A percentile compares a stretch with the other conserved stretches of the same genome.
phyloP scores from a whole-genome alignment of 768 basidiomycete genomes.

The Phaffia tasmanica region DNA sequence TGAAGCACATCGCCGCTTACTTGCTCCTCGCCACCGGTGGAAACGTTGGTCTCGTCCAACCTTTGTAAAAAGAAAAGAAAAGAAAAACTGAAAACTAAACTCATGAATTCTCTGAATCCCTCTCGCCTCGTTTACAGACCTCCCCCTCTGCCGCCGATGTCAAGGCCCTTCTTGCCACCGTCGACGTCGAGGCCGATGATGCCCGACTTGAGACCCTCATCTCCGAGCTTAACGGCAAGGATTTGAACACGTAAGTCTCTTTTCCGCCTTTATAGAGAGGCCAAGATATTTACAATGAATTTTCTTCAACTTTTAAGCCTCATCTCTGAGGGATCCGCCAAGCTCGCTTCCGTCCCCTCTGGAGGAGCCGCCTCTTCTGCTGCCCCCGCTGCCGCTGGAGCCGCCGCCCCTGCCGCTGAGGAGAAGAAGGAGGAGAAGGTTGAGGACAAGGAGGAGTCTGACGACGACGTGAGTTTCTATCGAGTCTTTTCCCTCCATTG shows the following conservation, averaged over 20 bases:
- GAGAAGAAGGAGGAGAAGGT: slow-evolving; percentile 62
- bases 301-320: slow-evolving; percentile 43
- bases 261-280: not conserved
- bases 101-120: not conserved
- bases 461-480: not conserved
- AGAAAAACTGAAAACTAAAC: too few species aligned
- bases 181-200: slow-evolving; percentile 80
- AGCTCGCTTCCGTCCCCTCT: slow-evolving; percentile 94
- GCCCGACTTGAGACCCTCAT: slow-evolving; percentile 69
- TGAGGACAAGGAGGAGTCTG: slow-evolving; percentile 66
- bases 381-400: slow-evolving; percentile 47
- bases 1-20: slow-evolving; percentile 70
- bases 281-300: too few species aligned
- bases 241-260: slow-evolving; percentile 58
- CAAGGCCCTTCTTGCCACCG: slow-evolving; percentile 71
- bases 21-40: slow-evolving; percentile 93
- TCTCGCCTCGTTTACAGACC: slow-evolving; percentile 15
- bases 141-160: slow-evolving; percentile 65
- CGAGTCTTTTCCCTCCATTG: not conserved
- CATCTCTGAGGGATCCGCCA: slow-evolving; percentile 82
- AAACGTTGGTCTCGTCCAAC: slow-evolving; percentile 51
- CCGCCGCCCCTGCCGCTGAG: slow-evolving; percentile 52
- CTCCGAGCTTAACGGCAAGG: slow-evolving; percentile 82
- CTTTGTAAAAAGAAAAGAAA: too few species aligned
- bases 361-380: slow-evolving; percentile 55